phyloP scores from a whole-genome alignment of 768 basidiomycete genomes.

The Cystofilobasidium capitatum region DNA sequence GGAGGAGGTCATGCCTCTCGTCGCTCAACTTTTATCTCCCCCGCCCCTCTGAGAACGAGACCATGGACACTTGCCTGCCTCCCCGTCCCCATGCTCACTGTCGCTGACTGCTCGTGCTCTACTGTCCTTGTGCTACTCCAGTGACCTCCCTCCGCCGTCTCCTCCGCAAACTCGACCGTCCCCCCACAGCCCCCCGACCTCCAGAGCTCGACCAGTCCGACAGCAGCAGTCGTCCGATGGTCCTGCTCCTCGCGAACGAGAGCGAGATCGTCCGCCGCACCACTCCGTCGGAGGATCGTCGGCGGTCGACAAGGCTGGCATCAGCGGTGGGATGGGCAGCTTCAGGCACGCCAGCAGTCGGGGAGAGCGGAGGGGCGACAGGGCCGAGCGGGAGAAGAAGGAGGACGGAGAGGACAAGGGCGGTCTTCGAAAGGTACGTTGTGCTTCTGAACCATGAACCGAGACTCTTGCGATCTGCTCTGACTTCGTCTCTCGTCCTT shows the following conservation, averaged over 20 bases:
- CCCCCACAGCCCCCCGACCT: not conserved
- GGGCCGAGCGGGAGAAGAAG: conserved; percentile 9
- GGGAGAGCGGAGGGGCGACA: conserved; percentile 1
- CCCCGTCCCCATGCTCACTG: too few relatives aligned
- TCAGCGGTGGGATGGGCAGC: conserved; percentile 18
- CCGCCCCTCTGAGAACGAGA: too few relatives aligned
- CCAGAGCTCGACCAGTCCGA: not conserved
- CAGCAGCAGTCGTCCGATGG: not conserved
- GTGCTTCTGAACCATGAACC: not conserved
- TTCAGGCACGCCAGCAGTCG: conserved; percentile 5
- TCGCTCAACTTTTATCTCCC: too few relatives aligned
- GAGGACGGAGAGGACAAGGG: conserved; percentile 11
- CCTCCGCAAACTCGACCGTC: not conserved
- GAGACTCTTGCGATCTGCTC: not conserved
- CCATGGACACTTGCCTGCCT: too few relatives aligned
- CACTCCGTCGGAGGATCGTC: not conserved
- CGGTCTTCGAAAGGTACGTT: not conserved
- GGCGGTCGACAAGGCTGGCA: conserved; percentile 1
- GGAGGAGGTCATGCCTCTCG: too few relatives aligned
- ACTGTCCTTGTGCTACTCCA: not conserved
- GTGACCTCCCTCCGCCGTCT: not conserved
- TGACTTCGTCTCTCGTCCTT: not conserved
- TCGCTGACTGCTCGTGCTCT: too few relatives aligned
- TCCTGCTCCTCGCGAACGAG: not conserved
- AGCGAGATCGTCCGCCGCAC: conserved; percentile 6